These are phyloP conservation scores for Bryoerythrophyllum caledonicum DNA, from an alignment of 225 moss, liverwort and hornwort species.

Conservation along the genomic window DNA sequence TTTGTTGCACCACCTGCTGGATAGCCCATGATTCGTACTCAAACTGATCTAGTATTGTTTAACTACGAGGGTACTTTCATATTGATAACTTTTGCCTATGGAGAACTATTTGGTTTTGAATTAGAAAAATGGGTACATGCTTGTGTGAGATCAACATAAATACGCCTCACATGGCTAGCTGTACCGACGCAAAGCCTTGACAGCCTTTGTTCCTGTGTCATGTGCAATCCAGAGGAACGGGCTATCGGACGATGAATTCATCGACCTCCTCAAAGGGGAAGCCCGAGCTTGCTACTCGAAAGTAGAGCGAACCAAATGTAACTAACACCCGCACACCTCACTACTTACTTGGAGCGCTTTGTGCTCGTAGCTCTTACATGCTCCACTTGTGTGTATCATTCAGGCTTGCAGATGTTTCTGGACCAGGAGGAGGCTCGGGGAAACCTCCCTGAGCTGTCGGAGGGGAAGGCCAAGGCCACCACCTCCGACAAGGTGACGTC, in stretches of 20 bases:
- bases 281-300: not conserved
- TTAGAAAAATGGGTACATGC: too few relatives aligned
- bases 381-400: not conserved
- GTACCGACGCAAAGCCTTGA: too few relatives aligned
- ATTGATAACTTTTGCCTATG: too few relatives aligned
- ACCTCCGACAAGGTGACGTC: not conserved
- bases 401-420: not conserved
- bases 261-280: not conserved
- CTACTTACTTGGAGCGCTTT: not conserved
- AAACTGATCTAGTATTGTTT: too few relatives aligned
- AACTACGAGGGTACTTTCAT: too few relatives aligned
- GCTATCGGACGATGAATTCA: not conserved
- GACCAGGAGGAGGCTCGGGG: not conserved
- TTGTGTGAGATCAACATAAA: too few relatives aligned
- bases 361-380: too few relatives aligned
- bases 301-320: constrained; percentile 1
- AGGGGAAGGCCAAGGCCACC: not conserved
- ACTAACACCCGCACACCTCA: too few relatives aligned
- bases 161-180: too few relatives aligned
- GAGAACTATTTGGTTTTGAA: too few relatives aligned
- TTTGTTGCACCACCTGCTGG: not conserved
- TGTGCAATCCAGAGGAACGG: not conserved
- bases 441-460: not conserved
- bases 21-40: too few relatives aligned
- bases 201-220: too few relatives aligned